A percentile compares a stretch with the other conserved stretches of the same genome.
Evolutionary conservation across 1,284 basidiomycete genomes (phyloP).

Genomic region (Tilletia setariae): DNA sequence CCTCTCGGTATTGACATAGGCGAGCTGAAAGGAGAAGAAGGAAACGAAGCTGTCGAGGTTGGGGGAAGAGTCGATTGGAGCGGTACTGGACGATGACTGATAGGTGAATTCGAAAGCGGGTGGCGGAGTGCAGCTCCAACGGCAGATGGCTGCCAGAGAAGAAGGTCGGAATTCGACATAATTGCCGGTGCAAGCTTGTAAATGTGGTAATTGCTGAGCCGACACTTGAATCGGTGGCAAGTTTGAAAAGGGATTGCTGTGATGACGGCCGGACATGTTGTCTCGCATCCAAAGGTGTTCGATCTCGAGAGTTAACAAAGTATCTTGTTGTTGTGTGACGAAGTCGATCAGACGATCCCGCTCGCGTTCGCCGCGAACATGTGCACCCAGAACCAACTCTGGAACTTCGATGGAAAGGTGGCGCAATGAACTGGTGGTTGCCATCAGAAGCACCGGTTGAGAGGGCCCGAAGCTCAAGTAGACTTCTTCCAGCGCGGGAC

Average conservation of each 20-base stretch:
- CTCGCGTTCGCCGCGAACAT: neutral
- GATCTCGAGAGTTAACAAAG: neutral
- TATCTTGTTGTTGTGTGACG: neutral
- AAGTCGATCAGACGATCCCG: neutral
- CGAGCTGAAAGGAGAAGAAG: no score
- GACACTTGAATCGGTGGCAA: neutral
- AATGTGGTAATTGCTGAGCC: neutral
- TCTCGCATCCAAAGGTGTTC: neutral
- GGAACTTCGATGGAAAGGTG: constrained; percentile 1
- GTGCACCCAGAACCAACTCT: neutral
- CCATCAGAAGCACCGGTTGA: neutral
- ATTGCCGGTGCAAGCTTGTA: neutral
- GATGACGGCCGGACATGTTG: neutral
- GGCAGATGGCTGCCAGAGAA: neutral
- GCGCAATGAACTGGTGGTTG: neutral
- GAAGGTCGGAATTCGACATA: neutral
- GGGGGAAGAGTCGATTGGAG: no score
- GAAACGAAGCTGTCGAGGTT: no score
- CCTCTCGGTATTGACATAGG: no score
- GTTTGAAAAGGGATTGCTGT: neutral
- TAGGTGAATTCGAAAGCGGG: neutral
- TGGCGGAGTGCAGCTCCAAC: neutral
- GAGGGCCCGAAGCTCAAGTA: neutral
- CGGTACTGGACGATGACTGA: no score
- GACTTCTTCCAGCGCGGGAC: neutral